Base-by-base conservation (phyloP, 805 yeast genomes). In the Kazachstania viticola region DNA sequence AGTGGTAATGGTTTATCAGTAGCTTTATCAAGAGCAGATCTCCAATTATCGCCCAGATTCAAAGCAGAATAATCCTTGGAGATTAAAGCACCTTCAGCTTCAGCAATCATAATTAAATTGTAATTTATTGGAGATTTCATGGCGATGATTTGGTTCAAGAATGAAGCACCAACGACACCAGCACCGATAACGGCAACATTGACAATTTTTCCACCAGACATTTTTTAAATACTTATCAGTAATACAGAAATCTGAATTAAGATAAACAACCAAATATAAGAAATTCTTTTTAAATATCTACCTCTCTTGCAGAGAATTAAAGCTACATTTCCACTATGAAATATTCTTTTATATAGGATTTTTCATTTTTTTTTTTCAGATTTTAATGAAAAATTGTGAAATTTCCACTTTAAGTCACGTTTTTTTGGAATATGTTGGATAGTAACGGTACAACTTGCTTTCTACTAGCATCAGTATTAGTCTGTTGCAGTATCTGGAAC, bases 141-240 rank as follows among this genome's bases (percentile, higher is more conserved):
- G 36, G 64, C 62, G 32, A 69, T 65, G 51, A 88, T 71, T 63
- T 88, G 98, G 59, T 70, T 71, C 56, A 91, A 64, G 64, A 85
- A 84, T 31, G 95, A 82, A 17, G 91, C 70, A 38, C 98, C 98
- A 39, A 91, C 97, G 31, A 88, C 91, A 49, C 98, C 98, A 33
- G 96, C 77, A 33, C 87, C 87, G 38, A 79, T 71, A 46, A 79
- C 67, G 22, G 85, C 87, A 43, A 79, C 59, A 49, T 79, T 78
- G 32, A 77, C 79, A 37, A 69, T 51, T 44, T 64, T 69, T 15
- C 39, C 34, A 32, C 22, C 22, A 11, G 63, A 48, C 76, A 71
- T 71, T 33, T 28, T 54, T 21, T n/a, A n/a, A n/a, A n/a, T n/a
- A n/a, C n/a, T n/a, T n/a, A 21, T 21, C 8, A 21, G 22, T 11